Evolutionary conservation across 139 green algal species (phyloP), one percentile per base, ranked within the genome.

Genomic region (Trebouxia sp.): DNA sequence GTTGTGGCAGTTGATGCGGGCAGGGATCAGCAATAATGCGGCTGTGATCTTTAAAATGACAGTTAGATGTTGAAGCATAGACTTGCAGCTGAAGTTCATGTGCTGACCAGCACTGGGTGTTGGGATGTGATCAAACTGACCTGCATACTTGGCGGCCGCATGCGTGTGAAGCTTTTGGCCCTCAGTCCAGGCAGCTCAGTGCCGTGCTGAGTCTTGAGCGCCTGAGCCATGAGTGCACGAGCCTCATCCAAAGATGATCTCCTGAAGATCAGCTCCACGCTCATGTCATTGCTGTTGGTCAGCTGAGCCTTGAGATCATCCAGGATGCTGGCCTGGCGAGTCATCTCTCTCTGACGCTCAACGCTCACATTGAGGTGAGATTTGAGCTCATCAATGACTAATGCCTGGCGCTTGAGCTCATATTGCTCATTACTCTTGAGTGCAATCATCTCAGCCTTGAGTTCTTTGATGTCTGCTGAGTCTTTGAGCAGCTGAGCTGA

Each of bases 251-350:
- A 37, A 10, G 62, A 72, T 5, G 62, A 42, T n/a, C 32, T 72
- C 4, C 28, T 30, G 32, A 43, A 72, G 32, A 72, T 72, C 0
- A 72, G 35, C 62, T 72, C 62, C 3, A 72, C 32, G 35, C 15
- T 72, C 35, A 72, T 12, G 6, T 72, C 62, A 24, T 72, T 72
- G 35, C 62, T 72, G 32, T 45, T 10, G 62, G 32, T 72, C 7
- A 72, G 62, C 62, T 72, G 62, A 72, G 62, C 62, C 20, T 72
- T 72, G 62, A 72, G 62, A 26, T 72, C 32, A 72, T 72, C 62
- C 32, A 72, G 62, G 62, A 72, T 45, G 20, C 62, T 72, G 62
- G 62, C 62, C 20, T 72, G 62, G 8, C 62, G 62, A 45, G 62
- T 72, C 62, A 72, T 43, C 32, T 72, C 62, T 9, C 32, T 14